phyloP scores from a whole-genome alignment of 176 grass and related monocot genomes.

The Aegilops umbellulata region DNA sequence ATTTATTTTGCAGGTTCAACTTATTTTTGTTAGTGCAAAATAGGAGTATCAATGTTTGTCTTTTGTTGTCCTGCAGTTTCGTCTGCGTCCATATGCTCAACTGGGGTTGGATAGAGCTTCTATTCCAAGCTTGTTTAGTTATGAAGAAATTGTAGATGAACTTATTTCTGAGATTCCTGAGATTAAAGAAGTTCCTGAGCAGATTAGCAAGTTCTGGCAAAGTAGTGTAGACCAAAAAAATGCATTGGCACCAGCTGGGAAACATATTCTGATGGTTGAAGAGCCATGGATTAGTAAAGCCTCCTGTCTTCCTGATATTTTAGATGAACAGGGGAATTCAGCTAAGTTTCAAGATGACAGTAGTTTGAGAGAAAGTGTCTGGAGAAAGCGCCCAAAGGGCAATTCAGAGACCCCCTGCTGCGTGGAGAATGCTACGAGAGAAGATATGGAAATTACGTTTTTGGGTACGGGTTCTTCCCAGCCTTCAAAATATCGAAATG shows the following conservation, averaged over 20 bases:
- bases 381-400: constrained; percentile 40
- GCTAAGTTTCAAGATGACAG: constrained; percentile 36
- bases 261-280: constrained; percentile 52
- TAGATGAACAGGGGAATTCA: constrained; percentile 36
- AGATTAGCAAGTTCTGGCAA: constrained; percentile 60
- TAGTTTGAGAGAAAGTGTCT: constrained; percentile 38
- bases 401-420: constrained; percentile 52
- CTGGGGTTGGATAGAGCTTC: constrained; percentile 81
- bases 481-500: constrained; percentile 95
- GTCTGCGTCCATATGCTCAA: constrained; percentile 79
- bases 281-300: constrained; percentile 75
- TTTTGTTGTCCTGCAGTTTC: constrained; percentile 64
- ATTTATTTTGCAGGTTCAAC: background rate
- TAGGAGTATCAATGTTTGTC: background rate
- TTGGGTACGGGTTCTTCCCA: constrained; percentile 93
- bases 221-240: constrained; percentile 28
- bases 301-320: constrained; percentile 10
- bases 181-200: constrained; percentile 66
- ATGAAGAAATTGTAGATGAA: constrained; percentile 72
- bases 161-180: constrained; percentile 83
- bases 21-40: background rate
- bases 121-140: constrained; percentile 55
- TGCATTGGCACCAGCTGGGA: constrained; percentile 32
- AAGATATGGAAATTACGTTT: constrained; percentile 93
- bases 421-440: constrained; percentile 65